phyloP scores from a whole-genome alignment of 1,284 basidiomycete species.

The Phellinidium pouzarii region DNA sequence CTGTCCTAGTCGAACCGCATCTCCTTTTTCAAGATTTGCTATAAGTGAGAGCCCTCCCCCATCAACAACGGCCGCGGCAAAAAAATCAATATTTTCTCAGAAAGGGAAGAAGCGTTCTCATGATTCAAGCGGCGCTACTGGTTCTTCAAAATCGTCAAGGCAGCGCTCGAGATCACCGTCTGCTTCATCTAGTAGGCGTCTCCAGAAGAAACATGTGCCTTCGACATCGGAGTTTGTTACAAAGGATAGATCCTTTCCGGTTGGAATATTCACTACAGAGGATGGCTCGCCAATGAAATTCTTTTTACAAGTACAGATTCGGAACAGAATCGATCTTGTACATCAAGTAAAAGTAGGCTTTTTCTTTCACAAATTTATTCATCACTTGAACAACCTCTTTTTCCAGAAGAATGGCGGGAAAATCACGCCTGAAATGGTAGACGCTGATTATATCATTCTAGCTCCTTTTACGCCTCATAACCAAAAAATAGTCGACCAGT shows the following conservation, averaged over 20 bases:
- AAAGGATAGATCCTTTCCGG: neutral
- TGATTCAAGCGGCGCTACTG: neutral
- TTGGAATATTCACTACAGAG: slow-evolving; percentile 8
- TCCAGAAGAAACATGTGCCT: neutral
- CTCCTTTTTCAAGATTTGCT: neutral
- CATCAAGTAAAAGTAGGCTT: slow-evolving; percentile 47
- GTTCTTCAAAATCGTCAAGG: neutral
- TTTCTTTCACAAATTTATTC: neutral
- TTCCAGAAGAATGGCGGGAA: slow-evolving; percentile 55
- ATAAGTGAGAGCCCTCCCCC: slow-evolving; percentile 5
- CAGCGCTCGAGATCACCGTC: neutral
- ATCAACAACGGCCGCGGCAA: neutral
- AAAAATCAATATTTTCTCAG: slow-evolving; percentile 7
- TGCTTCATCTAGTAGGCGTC: neutral
- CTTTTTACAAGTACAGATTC: slow-evolving; percentile 17
- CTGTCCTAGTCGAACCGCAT: neutral
- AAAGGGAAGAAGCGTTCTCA: slow-evolving; percentile 6
- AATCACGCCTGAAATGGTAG: slow-evolving; percentile 41
- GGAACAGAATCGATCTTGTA: slow-evolving; percentile 30
- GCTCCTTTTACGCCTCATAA: slow-evolving; percentile 34
- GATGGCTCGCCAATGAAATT: slow-evolving; percentile 17
- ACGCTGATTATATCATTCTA: slow-evolving; percentile 55
- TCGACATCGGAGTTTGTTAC: neutral
- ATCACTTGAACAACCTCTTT: neutral
- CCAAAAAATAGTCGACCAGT: slow-evolving; percentile 38